A percentile compares a stretch with the other conserved stretches of the same genome.
phyloP scores from a whole-genome alignment of 2,329 filamentous ascomycete genomes.

The Coniochaeta hoffmannii region DNA sequence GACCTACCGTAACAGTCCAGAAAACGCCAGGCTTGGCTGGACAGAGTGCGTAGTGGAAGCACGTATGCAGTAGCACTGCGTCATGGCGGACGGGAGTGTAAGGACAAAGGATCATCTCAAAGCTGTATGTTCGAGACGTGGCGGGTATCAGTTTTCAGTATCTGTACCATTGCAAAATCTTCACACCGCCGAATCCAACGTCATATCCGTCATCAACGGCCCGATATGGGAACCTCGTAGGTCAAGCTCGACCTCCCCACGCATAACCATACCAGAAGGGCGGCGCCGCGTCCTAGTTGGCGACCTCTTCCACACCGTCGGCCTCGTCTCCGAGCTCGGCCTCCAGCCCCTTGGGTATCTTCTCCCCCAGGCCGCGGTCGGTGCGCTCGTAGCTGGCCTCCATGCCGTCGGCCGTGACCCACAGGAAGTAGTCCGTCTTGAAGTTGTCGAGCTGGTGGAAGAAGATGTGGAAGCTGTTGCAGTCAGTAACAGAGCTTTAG shows the following conservation, averaged over 20 bases:
- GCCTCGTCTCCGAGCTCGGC: slow-evolving; percentile 45
- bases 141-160: too few relatives aligned
- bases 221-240: too few relatives aligned
- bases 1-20: neutral
- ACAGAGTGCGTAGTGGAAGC: neutral
- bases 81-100: too few relatives aligned
- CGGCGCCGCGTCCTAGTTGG: slow-evolving; percentile 18
- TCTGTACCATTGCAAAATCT: too few relatives aligned
- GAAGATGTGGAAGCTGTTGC: slow-evolving; percentile 63
- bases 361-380: slow-evolving; percentile 28
- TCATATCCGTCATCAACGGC: neutral
- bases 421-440: slow-evolving; percentile 64
- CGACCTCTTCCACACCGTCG: slow-evolving; percentile 38
- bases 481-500: slow-evolving; percentile 10
- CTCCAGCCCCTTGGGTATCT: slow-evolving; percentile 32
- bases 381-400: slow-evolving; percentile 45
- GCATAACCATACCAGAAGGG: neutral
- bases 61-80: too few relatives aligned
- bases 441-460: slow-evolving; percentile 76
- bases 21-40: neutral
- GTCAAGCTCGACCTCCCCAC: too few relatives aligned
- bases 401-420: slow-evolving; percentile 63
- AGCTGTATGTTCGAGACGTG: too few relatives aligned
- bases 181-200: too few relatives aligned
- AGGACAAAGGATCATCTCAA: too few relatives aligned